Evolutionary conservation across 805 yeast species (phyloP).

Genomic region (Candida loeiensis): DNA sequence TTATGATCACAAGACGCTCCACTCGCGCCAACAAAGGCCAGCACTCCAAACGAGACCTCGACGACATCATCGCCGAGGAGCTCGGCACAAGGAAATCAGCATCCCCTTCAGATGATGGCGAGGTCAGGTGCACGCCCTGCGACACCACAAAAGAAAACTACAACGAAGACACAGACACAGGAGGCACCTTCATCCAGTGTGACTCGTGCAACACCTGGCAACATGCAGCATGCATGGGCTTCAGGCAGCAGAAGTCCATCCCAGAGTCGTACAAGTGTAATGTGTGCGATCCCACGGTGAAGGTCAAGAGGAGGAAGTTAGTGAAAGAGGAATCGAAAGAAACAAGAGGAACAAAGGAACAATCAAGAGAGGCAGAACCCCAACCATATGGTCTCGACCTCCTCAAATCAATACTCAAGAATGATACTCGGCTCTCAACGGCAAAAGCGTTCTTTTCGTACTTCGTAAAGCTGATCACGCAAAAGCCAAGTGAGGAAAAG

Average conservation of each 20-base stretch:
- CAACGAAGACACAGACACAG: constrained; percentile 51
- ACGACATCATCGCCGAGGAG: constrained; percentile 1
- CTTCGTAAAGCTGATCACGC: constrained; percentile 39
- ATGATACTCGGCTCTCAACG: constrained; percentile 47
- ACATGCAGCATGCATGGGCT: constrained; percentile 62
- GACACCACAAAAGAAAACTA: constrained; percentile 57
- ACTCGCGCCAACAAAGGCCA: constrained; percentile 38
- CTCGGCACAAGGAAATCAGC: constrained; percentile 1
- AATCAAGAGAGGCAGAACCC: neutral
- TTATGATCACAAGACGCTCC: constrained; percentile 26
- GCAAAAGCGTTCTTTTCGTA: constrained; percentile 48
- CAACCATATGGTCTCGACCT: constrained; percentile 6
- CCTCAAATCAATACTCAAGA: constrained; percentile 15
- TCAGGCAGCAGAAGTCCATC: constrained; percentile 30
- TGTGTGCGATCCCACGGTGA: constrained; percentile 44
- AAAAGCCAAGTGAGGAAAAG: constrained; percentile 18
- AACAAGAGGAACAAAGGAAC: neutral
- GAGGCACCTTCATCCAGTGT: constrained; percentile 63
- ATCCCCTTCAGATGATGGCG: constrained; percentile 22
- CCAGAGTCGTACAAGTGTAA: constrained; percentile 55
- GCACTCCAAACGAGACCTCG: constrained; percentile 23
- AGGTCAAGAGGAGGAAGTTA: constrained; percentile 5
- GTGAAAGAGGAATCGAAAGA: constrained; percentile 3
- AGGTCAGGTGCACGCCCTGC: constrained; percentile 58
- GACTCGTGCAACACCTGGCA: constrained; percentile 70